A percentile compares a stretch with the other conserved stretches of the same genome.
These are phyloP conservation scores for Xylaria hypoxylon DNA, from an alignment of 2,329 filamentous ascomycete species.

Conservation along the genomic window DNA sequence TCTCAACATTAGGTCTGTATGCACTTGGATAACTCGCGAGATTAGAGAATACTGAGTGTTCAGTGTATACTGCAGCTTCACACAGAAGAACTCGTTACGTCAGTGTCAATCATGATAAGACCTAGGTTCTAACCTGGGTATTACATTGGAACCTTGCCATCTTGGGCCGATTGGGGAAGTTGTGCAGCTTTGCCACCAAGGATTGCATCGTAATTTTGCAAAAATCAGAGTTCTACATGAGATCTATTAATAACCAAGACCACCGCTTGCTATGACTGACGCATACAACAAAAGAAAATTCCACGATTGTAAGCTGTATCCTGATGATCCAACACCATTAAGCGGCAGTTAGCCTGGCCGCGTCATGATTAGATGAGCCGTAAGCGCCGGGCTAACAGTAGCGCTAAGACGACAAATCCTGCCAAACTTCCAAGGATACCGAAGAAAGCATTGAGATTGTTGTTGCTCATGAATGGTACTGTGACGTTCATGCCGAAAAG, in stretches of 20 bases:
- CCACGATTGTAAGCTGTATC: not conserved
- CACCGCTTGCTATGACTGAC: constrained; percentile 18
- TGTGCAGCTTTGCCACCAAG: not conserved
- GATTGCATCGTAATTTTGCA: not conserved
- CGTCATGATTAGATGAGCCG: constrained; percentile 57
- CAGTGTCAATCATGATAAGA: not conserved
- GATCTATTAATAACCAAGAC: constrained; percentile 16
- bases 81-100: not conserved
- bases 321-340: not conserved
- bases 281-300: constrained; percentile 22
- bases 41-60: not conserved
- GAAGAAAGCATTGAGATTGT: constrained; percentile 67
- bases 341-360: not conserved
- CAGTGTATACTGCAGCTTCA: not conserved
- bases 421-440: constrained; percentile 69
- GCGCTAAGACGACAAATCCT: constrained; percentile 62
- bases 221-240: constrained; percentile 6
- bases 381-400: constrained; percentile 59
- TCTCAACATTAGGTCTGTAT: not conserved
- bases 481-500: constrained; percentile 89
- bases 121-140: not conserved
- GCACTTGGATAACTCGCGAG: no score
- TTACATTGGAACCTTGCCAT: no score
- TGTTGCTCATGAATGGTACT: constrained; percentile 70
- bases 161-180: not conserved